These are phyloP conservation scores for Elsinoe australis DNA, from an alignment of 2,329 filamentous ascomycete genomes.

Conservation along the genomic window DNA sequence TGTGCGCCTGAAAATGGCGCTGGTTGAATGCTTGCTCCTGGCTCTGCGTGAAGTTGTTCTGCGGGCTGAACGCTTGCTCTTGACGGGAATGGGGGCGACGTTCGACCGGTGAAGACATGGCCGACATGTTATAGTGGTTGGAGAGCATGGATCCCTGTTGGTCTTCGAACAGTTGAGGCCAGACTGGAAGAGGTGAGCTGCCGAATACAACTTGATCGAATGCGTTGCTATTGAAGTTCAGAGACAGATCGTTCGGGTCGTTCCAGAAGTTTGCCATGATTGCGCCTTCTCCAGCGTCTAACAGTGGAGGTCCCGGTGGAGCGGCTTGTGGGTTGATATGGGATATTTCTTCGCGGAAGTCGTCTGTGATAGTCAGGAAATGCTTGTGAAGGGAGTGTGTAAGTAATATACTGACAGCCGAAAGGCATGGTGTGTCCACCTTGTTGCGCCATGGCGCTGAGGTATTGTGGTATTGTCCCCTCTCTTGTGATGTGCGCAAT, in stretches of 20 bases:
- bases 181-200: neutral
- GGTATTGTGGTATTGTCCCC: slow-evolving; percentile 13
- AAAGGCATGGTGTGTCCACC: slow-evolving; percentile 14
- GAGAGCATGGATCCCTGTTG: slow-evolving; percentile 4
- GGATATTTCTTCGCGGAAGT: neutral
- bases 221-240: slow-evolving; percentile 7
- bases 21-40: neutral
- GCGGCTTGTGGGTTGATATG: slow-evolving; percentile 3
- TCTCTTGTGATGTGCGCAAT: neutral
- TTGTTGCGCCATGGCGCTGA: slow-evolving; percentile 14
- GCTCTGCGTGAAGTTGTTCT: neutral
- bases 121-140: slow-evolving; percentile 6
- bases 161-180: slow-evolving; percentile 6
- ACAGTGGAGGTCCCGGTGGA: neutral
- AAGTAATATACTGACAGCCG: slow-evolving; percentile 9
- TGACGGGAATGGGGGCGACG: slow-evolving; percentile 11
- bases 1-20: neutral
- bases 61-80: neutral
- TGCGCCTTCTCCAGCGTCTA: neutral
- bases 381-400: slow-evolving; percentile 2
- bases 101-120: slow-evolving; percentile 14
- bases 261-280: slow-evolving; percentile 10
- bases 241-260: neutral
- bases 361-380: neutral
- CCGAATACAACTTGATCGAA: slow-evolving; percentile 6